phyloP scores from a whole-genome alignment of 148 eudicot species.

The Fagopyrum esculentum region DNA sequence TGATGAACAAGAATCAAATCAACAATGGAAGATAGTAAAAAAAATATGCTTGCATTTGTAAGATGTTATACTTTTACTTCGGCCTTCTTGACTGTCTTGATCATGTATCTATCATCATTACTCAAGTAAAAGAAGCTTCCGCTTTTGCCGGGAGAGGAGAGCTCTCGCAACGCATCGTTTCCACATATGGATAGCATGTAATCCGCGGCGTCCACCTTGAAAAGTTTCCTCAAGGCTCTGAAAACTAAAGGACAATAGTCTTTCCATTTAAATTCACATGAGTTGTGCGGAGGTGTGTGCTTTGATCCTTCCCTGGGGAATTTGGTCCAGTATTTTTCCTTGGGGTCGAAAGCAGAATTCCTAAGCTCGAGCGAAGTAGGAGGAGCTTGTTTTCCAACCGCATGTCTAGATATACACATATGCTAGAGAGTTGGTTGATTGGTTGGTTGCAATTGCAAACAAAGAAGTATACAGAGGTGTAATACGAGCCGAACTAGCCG shows the following conservation, averaged over 20 bases:
- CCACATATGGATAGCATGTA: constrained; percentile 56
- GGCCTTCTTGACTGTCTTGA: constrained; percentile 47
- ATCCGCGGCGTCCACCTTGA: constrained; percentile 52
- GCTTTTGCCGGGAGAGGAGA: constrained; percentile 54
- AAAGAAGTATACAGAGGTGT: too few relatives aligned
- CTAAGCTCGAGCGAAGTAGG: constrained; percentile 29
- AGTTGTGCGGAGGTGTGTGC: constrained; percentile 20
- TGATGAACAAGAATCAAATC: background rate
- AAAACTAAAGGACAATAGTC: constrained; percentile 18
- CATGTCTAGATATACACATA: background rate
- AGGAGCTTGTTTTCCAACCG: constrained; percentile 13
- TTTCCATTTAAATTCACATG: constrained; percentile 15
- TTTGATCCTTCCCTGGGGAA: constrained; percentile 12
- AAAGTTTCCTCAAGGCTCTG: constrained; percentile 36
- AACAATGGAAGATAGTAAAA: background rate
- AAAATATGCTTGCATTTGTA: background rate
- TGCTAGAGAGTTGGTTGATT: too few relatives aligned
- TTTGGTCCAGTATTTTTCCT: constrained; percentile 14
- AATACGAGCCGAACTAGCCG: too few relatives aligned
- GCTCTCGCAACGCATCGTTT: constrained; percentile 47
- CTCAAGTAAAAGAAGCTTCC: constrained; percentile 54
- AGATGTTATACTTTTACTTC: constrained; percentile 27
- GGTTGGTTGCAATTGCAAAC: too few relatives aligned
- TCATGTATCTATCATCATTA: constrained; percentile 46
- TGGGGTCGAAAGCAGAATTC: constrained; percentile 10